Conservation (phyloP, 2,329 filamentous ascomycete genomes). For the Talaromyces sp. region DNA sequence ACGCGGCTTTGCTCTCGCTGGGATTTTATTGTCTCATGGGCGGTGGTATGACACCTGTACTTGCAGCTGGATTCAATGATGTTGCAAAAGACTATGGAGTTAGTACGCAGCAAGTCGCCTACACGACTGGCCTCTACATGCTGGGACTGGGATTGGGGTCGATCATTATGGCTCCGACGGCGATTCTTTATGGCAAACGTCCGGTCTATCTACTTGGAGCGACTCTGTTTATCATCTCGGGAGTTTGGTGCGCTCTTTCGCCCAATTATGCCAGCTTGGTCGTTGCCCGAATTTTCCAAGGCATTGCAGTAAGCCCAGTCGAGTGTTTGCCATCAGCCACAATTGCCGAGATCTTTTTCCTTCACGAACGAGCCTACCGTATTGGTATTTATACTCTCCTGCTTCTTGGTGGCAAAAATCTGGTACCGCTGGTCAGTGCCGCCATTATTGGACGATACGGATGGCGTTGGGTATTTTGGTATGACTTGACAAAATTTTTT, state of each 20-base stretch:
- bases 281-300: slow-evolving; percentile 78
- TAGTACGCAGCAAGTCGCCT: slow-evolving; percentile 65
- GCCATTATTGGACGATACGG: slow-evolving; percentile 69
- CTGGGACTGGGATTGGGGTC: slow-evolving; percentile 82
- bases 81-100: slow-evolving; percentile 66
- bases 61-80: slow-evolving; percentile 83
- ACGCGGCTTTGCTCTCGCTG: slow-evolving; percentile 71
- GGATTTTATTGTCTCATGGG: slow-evolving; percentile 92
- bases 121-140: slow-evolving; percentile 93
- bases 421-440: slow-evolving; percentile 81
- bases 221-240: slow-evolving; percentile 69
- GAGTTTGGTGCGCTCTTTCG: slow-evolving; percentile 81
- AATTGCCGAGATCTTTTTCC: slow-evolving; percentile 92
- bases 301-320: slow-evolving; percentile 80
- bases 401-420: slow-evolving; percentile 83
- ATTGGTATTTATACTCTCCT: slow-evolving; percentile 90
- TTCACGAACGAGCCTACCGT: slow-evolving; percentile 88
- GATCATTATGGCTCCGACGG: slow-evolving; percentile 80
- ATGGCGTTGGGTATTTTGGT: slow-evolving; percentile 93
- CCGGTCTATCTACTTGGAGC: slow-evolving; percentile 80
- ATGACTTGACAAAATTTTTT: slow-evolving; percentile 23
- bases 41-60: slow-evolving; percentile 83
- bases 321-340: slow-evolving; percentile 91
- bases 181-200: slow-evolving; percentile 84
- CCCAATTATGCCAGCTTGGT: slow-evolving; percentile 75